Base-by-base conservation (phyloP, 345 rosid genomes). In the Moricandia moricandioides region DNA sequence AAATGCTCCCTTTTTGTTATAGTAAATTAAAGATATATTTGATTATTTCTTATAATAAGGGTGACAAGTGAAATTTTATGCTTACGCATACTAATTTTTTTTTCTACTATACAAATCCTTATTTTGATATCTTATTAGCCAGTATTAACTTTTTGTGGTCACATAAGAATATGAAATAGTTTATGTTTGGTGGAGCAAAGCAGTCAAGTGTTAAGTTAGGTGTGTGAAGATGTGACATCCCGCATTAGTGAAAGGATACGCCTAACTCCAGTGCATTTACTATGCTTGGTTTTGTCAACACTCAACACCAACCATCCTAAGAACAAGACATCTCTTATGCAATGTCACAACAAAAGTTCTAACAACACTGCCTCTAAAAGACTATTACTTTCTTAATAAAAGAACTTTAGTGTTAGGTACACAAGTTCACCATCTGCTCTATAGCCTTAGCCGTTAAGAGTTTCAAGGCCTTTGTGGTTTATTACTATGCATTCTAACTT, bases 161-260 rank as follows among this genome's bases (percentile, higher is more conserved):
- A 61, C 61, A 68, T 0, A 65, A 3, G 11, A 26, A 18, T 7
- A 67, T n/a, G 56, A 75, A 59, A 30, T 70, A 70, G 52, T 55
- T 62, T 40, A 40, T 69, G 52, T 49, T 75, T 60, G 79, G 79
- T 75, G 43, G 67, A 47, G 43, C 39, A 11, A 4, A 66, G 39
- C 11, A 8, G 33, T 73, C 4, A 11, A 66, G 60, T 58, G 33
- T 45, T 45, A 2, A 56, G 69, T 70, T 49, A 55, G 70, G 70
- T 76, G 2, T 62, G 70, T 76, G 79, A 75, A 75, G 34, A 68
- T 61, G 74, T 75, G 40, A 58, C 67, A 67, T 33, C 16, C 0
- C 0, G 17, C 58, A 69, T 62, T 62, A 33, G 54, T 17, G 24
- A 49, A 49, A 16, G 21, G 56, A 49, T 49, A 49, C 9, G 5